Conservation (phyloP, 495 filamentous ascomycete genomes). For the Penicillium parvum region DNA sequence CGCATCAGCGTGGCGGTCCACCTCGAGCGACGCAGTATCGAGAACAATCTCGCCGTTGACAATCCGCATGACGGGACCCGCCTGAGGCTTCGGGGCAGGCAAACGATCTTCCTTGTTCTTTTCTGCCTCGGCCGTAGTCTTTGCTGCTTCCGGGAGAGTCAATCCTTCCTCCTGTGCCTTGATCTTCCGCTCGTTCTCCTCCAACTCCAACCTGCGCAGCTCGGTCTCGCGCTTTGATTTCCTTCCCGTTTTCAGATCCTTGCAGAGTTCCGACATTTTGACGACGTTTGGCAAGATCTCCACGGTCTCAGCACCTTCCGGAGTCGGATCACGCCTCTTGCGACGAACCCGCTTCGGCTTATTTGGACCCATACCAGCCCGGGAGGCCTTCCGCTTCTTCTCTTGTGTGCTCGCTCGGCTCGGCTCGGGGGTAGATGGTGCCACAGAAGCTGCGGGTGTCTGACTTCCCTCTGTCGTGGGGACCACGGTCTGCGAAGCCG, state of each 20-base stretch:
- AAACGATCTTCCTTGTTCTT: constrained; percentile 12
- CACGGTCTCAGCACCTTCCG: constrained; percentile 69
- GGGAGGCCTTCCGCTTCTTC: constrained; percentile 27
- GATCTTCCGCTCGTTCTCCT: constrained; percentile 45
- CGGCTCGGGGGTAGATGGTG: constrained; percentile 16
- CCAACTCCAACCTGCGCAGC: constrained; percentile 51
- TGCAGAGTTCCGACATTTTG: constrained; percentile 80
- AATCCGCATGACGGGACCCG: constrained; percentile 59
- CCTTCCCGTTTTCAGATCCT: constrained; percentile 71
- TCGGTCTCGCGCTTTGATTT: constrained; percentile 67
- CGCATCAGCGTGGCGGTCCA: constrained; percentile 73
- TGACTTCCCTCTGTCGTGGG: constrained; percentile 11
- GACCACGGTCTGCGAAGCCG: constrained; percentile 9
- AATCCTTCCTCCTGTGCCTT: constrained; percentile 37
- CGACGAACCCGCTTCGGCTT: constrained; percentile 26
- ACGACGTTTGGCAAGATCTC: constrained; percentile 64
- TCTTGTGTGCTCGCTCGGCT: constrained; percentile 14
- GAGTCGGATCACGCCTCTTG: constrained; percentile 56
- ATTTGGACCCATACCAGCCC: constrained; percentile 20
- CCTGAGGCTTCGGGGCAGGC: constrained; percentile 23
- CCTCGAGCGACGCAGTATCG: constrained; percentile 68
- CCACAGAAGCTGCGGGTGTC: constrained; percentile 6
- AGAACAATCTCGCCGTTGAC: constrained; percentile 82
- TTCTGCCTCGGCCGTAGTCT: constrained; percentile 27
- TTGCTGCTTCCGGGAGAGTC: constrained; percentile 17